A percentile compares a stretch with the other conserved stretches of the same genome.
These are phyloP conservation scores for Neurospora sp. DNA, from an alignment of 495 filamentous ascomycete species.

Conservation along the genomic window DNA sequence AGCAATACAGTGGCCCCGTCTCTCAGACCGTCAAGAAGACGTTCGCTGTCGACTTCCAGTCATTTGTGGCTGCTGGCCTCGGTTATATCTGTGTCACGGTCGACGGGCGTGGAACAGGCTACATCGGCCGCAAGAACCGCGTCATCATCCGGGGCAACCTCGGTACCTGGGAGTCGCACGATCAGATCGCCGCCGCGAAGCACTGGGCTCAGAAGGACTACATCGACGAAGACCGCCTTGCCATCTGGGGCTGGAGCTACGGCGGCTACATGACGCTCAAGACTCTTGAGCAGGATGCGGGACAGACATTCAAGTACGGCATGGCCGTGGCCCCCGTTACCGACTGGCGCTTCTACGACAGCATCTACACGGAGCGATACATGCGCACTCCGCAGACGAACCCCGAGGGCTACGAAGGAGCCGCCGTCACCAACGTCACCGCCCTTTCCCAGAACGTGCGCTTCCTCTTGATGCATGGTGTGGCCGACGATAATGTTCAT, in stretches of 20 bases:
- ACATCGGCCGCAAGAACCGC: conserved; percentile 73
- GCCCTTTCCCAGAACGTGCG: conserved; percentile 65
- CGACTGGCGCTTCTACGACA: conserved; percentile 93
- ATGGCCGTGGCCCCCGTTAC: conserved; percentile 98
- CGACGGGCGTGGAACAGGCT: conserved; percentile 88
- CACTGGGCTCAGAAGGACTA: conserved; percentile 76
- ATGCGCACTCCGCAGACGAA: conserved; percentile 90
- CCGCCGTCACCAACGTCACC: conserved; percentile 59
- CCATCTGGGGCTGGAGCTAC: conserved; percentile 98
- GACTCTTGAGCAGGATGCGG: conserved; percentile 82
- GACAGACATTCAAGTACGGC: conserved; percentile 84
- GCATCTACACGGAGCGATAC: conserved; percentile 91
- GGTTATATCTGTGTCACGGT: conserved; percentile 96
- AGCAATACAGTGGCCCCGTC: conserved; percentile 83
- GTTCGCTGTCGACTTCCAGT: conserved; percentile 82
- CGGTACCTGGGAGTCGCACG: conserved; percentile 73
- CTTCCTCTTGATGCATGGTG: conserved; percentile 90
- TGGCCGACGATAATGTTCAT: conserved; percentile 94
- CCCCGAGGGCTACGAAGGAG: conserved; percentile 60
- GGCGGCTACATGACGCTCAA: conserved; percentile 98
- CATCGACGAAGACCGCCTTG: conserved; percentile 69
- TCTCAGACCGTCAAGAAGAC: conserved; percentile 77
- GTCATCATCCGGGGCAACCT: conserved; percentile 74
- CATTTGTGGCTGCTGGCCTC: conserved; percentile 73
- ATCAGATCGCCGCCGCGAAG: conserved; percentile 88